Base-by-base conservation (phyloP, 2,329 filamentous ascomycete genomes). In the Aspergillus quadricinctus region DNA sequence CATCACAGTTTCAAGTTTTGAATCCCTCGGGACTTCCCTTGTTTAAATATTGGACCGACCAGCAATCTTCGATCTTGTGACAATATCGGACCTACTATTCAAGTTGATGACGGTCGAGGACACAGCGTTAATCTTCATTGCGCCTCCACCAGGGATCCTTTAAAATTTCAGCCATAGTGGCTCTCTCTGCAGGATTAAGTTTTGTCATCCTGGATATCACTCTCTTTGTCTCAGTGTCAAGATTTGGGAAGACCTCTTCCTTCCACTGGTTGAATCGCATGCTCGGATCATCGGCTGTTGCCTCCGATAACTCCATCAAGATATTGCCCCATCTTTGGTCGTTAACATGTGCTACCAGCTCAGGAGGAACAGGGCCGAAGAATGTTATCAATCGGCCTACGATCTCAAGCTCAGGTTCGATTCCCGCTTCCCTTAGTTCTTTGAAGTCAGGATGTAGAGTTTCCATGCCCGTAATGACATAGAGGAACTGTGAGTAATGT, bases 171-270 rank as follows among this genome's bases (percentile, higher is more conserved):
- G 41, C 56, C 55, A 68, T 66, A 43, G 61, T 66, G 54, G 60
- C 65, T 61, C 66, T 66, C 57, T 69, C 67, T 37, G 52, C 59
- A 51, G 65, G 67, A 63, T 66, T 62, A 35, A 71, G 64, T 48
- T 19, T 70, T 67, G 57, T 68, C 65, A 70, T 71, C 54, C 57
- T 69, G 41, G 59, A 63, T 57, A 70, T 68, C 49, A 69, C 55
- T 53, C 58, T 66, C 61, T 70, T 66, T 61, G 61, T 56, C 52
- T 70, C 62, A 35, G 56, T 35, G 53, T 66, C 57, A 54, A 72
- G 65, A 56, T 70, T 67, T 35, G 66, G 66, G 61, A 66, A 69
- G 40, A 46, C 53, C 48, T 66, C 61, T 51, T 67, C 60, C 41
- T 61, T 62, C 69, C 62, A 70, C 50, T 62, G 53, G 49, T 65